Base-by-base conservation (phyloP, 768 basidiomycete species). In the Pleurotus tuber-regium region DNA sequence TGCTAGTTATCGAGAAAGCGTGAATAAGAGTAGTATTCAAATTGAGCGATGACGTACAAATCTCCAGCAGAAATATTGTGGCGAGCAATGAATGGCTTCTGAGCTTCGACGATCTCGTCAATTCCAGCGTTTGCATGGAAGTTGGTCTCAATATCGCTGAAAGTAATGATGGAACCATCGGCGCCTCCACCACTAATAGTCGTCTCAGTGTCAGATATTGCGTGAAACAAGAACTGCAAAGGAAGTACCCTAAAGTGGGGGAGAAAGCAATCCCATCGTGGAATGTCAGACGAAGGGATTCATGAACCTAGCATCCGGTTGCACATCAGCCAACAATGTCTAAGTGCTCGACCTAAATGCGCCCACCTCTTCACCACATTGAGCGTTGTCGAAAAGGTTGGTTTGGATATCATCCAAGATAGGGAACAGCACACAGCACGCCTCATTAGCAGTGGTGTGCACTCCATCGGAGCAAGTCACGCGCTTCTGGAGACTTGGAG, bases 121-220 rank as follows among this genome's bases (percentile, higher is more conserved):
- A 72, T 65, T 7, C 77, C 77, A 25, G 54, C 54, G 57, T 78
- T 79, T 3, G 76, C 74, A 5, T 65, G 59, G 63, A 73, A 79
- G 8, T 57, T 53, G 21, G 69, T 61, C 58, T 79, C 79, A 28
- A 70, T 68, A 4, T 70, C 65, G 21, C 61, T 57, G 63, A 81
- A 80, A 4, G 65, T 62, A 53, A 77, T 68, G 53, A 80, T 73
- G 2, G 77, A 79, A 25, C 77, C 80, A 52, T 81, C 79, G 38
- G 73, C 71, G 14, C 73, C 73, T 58, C 73, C 72, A 48, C 72
- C 70, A 52, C 71, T 72, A 43, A 16, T 50, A 1, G 39, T 26
- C 9, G 44, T n/a, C 30, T 44, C 14, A 41, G 8, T 30, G n/a
- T n/a, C n/a, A n/a, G 36, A 19, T 42, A 19, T 46, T 21, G 28